Conservation (phyloP, 176 grass and related monocot species). For the Ensete glaucum region DNA sequence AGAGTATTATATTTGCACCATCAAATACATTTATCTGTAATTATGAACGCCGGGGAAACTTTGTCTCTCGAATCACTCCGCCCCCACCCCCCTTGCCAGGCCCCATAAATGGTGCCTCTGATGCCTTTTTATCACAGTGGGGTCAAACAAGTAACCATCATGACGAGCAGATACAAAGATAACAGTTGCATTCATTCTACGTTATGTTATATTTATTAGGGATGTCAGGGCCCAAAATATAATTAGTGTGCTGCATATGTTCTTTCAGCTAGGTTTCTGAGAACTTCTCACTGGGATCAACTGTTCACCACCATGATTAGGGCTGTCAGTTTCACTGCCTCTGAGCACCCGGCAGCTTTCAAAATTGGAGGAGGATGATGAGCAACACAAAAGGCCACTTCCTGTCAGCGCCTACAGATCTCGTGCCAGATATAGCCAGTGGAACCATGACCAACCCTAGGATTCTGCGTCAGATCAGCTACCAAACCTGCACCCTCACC, state of each 20-base stretch:
- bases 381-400: not conserved
- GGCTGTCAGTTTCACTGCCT: not conserved
- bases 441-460: not conserved
- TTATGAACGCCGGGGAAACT: not conserved
- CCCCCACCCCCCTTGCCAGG: not conserved
- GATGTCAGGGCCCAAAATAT: too few relatives aligned
- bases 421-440: not conserved
- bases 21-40: not conserved
- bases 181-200: too few relatives aligned
- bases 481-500: not conserved
- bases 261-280: too few relatives aligned
- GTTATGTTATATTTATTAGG: too few relatives aligned
- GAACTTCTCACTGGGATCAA: too few relatives aligned
- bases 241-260: too few relatives aligned
- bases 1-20: not conserved
- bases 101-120: not conserved
- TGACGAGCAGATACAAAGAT: not conserved
- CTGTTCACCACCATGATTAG: conserved; percentile 2
- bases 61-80: not conserved
- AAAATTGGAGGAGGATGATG: not conserved
- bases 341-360: not conserved
- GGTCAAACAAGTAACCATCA: conserved; percentile 6
- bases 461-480: not conserved
- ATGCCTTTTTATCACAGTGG: too few relatives aligned
- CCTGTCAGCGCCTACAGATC: not conserved